These are phyloP conservation scores for Hygrophorus russula DNA, from an alignment of 768 basidiomycete genomes.

Conservation along the genomic window DNA sequence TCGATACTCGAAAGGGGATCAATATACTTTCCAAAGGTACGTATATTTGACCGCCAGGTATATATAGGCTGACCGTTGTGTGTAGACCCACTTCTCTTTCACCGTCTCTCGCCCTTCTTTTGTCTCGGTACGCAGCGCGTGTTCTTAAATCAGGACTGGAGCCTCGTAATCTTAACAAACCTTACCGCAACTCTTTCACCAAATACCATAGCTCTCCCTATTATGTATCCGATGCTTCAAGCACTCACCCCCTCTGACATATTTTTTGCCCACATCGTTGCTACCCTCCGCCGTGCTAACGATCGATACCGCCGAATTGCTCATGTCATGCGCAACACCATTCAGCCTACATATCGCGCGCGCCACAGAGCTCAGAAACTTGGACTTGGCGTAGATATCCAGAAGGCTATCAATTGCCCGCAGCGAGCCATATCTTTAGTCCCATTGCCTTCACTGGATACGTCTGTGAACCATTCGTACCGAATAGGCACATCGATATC, in stretches of 20 bases:
- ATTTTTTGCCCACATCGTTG: slow-evolving; percentile 25
- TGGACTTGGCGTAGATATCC: slow-evolving; percentile 34
- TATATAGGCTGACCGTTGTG: too few species aligned
- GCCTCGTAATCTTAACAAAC: too few species aligned
- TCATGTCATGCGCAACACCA: slow-evolving; percentile 21
- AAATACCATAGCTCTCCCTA: slow-evolving; percentile 12
- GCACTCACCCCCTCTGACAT: slow-evolving; percentile 13
- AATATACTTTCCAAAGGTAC: too few species aligned
- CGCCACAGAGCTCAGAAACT: slow-evolving; percentile 31
- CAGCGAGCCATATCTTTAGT: slow-evolving; percentile 25
- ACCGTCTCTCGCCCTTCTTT: too few species aligned
- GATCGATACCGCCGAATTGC: slow-evolving; percentile 28
- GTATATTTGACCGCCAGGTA: too few species aligned
- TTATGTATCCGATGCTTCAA: slow-evolving; percentile 1
- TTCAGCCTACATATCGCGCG: slow-evolving; percentile 32
- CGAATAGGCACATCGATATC: slow-evolving; percentile 2
- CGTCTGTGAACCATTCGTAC: slow-evolving; percentile 9
- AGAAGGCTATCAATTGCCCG: slow-evolving; percentile 28
- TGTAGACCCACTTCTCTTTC: too few species aligned
- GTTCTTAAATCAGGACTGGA: too few species aligned
- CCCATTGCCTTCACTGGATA: slow-evolving; percentile 27
- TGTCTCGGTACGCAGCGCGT: too few species aligned
- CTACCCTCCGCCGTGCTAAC: slow-evolving; percentile 33
- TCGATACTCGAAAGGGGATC: too few species aligned
- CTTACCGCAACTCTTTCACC: too few species aligned